Conservation (phyloP, 257 asterid species). For the Forsythia suspensa region DNA sequence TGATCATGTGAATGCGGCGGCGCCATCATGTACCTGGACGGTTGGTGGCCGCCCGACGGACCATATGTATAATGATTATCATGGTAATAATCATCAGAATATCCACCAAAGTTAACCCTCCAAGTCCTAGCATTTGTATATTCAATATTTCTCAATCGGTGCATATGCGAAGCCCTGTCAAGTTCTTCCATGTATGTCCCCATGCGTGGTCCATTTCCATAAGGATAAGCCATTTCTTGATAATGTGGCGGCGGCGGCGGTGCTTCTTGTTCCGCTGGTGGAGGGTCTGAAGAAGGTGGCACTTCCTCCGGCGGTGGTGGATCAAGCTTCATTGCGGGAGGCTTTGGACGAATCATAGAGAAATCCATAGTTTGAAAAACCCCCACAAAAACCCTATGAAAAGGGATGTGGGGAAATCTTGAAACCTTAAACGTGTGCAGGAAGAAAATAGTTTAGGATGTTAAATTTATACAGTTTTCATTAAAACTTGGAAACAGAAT, state of each 20-base stretch:
- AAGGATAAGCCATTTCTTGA: not conserved
- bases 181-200: slow-evolving; percentile 18
- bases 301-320: slow-evolving; percentile 2
- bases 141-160: slow-evolving; percentile 24
- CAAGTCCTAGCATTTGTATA: slow-evolving; percentile 29
- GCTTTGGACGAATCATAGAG: slow-evolving; percentile 23
- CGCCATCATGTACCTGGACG: not conserved
- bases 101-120: slow-evolving; percentile 26
- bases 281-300: slow-evolving; percentile 13
- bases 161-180: slow-evolving; percentile 12
- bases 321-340: slow-evolving; percentile 12
- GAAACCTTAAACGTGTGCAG: no score
- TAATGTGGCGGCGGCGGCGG: slow-evolving; percentile 13
- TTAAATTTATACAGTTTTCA: no score
- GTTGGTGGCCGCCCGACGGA: not conserved
- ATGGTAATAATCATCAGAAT: slow-evolving; percentile 8
- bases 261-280: not conserved
- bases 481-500: no score
- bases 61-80: slow-evolving; percentile 12
- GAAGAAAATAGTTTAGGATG: no score
- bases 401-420: no score
- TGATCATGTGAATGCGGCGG: not conserved
- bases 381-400: not conserved
- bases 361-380: slow-evolving; percentile 25
- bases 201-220: slow-evolving; percentile 2